Percentiles rank a stretch among this genome's conserved stretches.
Evolutionary conservation across 352 stramenopile species (phyloP).

Genomic region (Phytophthora sojae): DNA sequence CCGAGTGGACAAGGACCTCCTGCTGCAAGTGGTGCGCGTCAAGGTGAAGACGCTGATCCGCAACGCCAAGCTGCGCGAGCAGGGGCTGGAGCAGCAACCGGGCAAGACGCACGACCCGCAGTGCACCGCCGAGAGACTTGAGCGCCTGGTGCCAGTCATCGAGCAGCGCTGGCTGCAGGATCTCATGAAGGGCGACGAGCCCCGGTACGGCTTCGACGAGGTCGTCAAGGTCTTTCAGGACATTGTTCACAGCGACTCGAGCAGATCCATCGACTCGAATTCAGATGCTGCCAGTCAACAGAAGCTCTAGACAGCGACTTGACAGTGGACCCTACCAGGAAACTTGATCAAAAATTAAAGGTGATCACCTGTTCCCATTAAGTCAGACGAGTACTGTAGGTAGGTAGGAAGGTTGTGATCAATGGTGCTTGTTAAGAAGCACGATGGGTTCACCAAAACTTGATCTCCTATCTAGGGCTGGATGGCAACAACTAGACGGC

Average conservation of each 20-base stretch:
- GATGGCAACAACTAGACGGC: neutral
- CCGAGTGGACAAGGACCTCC: slow-evolving; percentile 49
- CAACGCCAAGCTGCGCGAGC: slow-evolving; percentile 24
- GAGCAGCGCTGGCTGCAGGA: slow-evolving; percentile 42
- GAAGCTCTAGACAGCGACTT: slow-evolving; percentile 13
- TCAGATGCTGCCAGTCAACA: slow-evolving; percentile 7
- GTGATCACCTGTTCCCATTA: neutral
- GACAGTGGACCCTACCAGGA: slow-evolving; percentile 11
- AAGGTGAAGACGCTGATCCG: slow-evolving; percentile 44
- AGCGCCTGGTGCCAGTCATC: slow-evolving; percentile 37
- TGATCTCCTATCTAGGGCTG: neutral
- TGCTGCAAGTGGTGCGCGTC: slow-evolving; percentile 48
- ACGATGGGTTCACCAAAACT: neutral
- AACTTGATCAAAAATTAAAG: slow-evolving; percentile 1
- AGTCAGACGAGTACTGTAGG: neutral
- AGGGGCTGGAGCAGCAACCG: slow-evolving; percentile 9
- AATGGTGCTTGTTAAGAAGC: neutral
- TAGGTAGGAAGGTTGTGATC: neutral
- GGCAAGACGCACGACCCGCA: slow-evolving; percentile 10
- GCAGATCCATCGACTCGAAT: slow-evolving; percentile 1
- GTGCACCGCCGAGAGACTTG: slow-evolving; percentile 33
- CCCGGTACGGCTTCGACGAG: slow-evolving; percentile 46
- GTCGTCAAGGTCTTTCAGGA: slow-evolving; percentile 39
- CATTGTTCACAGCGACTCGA: slow-evolving; percentile 24
- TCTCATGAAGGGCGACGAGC: slow-evolving; percentile 33